Evolutionary conservation across 78 protist genomes (phyloP).

Genomic region (Guillardia theta): DNA sequence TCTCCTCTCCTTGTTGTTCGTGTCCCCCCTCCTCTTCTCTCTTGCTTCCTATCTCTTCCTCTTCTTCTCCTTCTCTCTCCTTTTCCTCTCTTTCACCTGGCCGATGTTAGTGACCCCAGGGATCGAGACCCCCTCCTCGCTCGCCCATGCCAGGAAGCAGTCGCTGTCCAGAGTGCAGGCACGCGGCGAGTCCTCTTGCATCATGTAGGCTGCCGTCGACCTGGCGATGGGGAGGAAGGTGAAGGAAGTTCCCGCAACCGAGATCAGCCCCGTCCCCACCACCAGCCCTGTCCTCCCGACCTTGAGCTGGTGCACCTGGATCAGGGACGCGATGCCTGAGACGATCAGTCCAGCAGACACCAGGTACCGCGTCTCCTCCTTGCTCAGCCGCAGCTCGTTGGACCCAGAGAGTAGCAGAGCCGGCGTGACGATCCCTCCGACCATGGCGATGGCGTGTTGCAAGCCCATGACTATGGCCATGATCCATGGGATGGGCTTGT

Average conservation of each 20-base stretch:
- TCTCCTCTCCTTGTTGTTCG: neutral
- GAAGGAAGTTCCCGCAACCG: conserved; percentile 44
- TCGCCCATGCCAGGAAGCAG: neutral
- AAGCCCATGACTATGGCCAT: neutral
- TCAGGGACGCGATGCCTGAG: neutral
- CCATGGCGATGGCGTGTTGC: conserved; percentile 39
- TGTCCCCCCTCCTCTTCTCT: neutral
- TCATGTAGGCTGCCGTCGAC: neutral
- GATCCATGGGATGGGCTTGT: neutral
- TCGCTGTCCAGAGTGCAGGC: neutral
- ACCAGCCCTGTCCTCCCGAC: neutral
- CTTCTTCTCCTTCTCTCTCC: neutral
- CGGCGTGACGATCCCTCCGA: neutral
- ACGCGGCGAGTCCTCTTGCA: neutral
- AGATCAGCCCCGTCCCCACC: conserved; percentile 29
- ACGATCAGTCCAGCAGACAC: neutral
- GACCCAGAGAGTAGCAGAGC: neutral
- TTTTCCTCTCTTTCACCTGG: neutral
- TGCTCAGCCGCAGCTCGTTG: neutral
- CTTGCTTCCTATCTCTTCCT: neutral
- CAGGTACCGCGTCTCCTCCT: neutral
- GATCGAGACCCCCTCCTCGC: neutral
- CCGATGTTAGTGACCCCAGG: neutral
- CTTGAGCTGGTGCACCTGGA: neutral
- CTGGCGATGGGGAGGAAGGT: conserved; percentile 38